A percentile compares a stretch with the other conserved stretches of the same genome.
phyloP scores from a whole-genome alignment of 495 filamentous ascomycete species.

The Xylaria acuta region DNA sequence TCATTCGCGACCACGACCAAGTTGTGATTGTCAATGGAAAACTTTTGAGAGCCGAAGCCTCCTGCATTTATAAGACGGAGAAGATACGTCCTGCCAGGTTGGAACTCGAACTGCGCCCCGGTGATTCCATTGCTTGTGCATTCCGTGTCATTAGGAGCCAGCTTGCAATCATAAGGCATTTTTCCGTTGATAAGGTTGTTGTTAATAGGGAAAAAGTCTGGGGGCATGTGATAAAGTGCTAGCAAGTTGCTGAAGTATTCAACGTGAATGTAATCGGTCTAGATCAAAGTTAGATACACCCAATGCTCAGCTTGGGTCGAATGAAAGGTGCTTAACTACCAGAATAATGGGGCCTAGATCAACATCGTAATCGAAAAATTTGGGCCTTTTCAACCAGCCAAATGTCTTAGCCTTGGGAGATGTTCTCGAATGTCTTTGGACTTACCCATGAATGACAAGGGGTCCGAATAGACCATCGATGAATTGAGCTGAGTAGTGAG shows the following conservation, averaged over 20 bases:
- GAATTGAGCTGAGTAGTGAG: constrained; percentile 62
- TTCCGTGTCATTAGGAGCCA: too few relatives aligned
- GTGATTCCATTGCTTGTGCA: too few relatives aligned
- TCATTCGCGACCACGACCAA: constrained; percentile 60
- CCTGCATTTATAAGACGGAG: constrained; percentile 61
- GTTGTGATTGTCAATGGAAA: constrained; percentile 55
- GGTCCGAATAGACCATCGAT: constrained; percentile 55
- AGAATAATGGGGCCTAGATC: constrained; percentile 49
- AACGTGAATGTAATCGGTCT: constrained; percentile 37
- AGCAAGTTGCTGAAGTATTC: constrained; percentile 15
- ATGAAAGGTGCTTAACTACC: constrained; percentile 51
- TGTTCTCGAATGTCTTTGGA: too few relatives aligned
- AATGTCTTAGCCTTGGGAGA: too few relatives aligned
- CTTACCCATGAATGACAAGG: constrained; percentile 52
- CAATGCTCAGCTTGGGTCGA: too few relatives aligned
- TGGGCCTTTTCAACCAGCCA: too few relatives aligned
- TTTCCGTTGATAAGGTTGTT: constrained; percentile 62
- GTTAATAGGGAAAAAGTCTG: constrained; percentile 29
- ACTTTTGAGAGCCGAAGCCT: constrained; percentile 31
- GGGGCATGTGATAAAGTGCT: constrained; percentile 26
- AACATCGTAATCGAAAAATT: constrained; percentile 41
- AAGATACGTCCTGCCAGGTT: constrained; percentile 52
- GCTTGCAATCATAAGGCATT: constrained; percentile 33
- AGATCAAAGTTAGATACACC: too few relatives aligned
- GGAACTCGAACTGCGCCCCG: neutral